Evolutionary conservation across 1,284 basidiomycete species (phyloP).

Genomic region (Lentinus polychrous): DNA sequence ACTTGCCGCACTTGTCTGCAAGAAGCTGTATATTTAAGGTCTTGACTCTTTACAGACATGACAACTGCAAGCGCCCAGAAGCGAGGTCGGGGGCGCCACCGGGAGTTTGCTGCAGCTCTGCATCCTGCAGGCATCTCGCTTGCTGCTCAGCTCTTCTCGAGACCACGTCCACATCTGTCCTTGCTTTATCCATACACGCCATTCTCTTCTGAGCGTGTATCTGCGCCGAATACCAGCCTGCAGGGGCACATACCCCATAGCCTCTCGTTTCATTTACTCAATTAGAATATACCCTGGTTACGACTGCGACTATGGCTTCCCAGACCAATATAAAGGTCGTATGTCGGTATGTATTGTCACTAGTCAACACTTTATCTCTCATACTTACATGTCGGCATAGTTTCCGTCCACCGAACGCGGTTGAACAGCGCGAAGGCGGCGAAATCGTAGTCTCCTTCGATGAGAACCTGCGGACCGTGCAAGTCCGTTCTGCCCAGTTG

Average conservation of each 20-base stretch:
- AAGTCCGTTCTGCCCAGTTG: slow-evolving; percentile 64
- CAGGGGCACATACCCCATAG: slow-evolving; percentile 6
- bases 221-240: background rate
- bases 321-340: slow-evolving; percentile 89
- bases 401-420: slow-evolving; percentile 92
- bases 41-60: too few relatives aligned
- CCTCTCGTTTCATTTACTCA: slow-evolving; percentile 1
- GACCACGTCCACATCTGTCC: background rate
- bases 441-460: slow-evolving; percentile 90
- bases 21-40: too few relatives aligned
- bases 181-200: background rate
- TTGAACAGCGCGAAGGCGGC: slow-evolving; percentile 86
- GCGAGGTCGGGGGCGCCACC: background rate
- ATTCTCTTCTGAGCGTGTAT: background rate
- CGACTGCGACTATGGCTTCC: slow-evolving; percentile 45
- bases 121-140: background rate
- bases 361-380: background rate
- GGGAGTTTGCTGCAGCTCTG: background rate
- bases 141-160: background rate
- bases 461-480: slow-evolving; percentile 78
- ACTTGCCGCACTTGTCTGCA: too few relatives aligned
- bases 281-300: slow-evolving; percentile 7
- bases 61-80: too few relatives aligned
- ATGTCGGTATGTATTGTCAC: slow-evolving; percentile 65
- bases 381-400: slow-evolving; percentile 34